These are phyloP conservation scores for Phytophthora rubi DNA, from an alignment of 352 stramenopile genomes.

Conservation along the genomic window DNA sequence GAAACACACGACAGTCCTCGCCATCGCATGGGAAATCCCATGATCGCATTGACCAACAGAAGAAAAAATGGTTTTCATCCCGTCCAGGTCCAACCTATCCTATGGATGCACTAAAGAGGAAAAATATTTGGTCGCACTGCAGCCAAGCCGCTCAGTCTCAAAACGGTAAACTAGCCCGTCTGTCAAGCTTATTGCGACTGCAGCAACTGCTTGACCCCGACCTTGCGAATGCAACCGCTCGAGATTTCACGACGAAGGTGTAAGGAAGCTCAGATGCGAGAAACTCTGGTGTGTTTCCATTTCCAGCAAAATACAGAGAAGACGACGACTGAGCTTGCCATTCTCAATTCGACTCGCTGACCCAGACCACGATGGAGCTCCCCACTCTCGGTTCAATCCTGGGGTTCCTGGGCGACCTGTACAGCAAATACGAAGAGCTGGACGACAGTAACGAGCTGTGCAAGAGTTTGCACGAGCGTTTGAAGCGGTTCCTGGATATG, in stretches of 20 bases:
- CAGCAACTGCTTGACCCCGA: neutral
- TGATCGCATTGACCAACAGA: neutral
- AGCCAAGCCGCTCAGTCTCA: neutral
- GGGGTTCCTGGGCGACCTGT: neutral
- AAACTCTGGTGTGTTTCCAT: neutral
- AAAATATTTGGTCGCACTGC: too few species aligned
- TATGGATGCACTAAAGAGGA: too few species aligned
- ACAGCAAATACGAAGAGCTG: slow-evolving; percentile 15
- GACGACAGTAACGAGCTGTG: slow-evolving; percentile 23
- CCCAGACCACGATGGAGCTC: neutral
- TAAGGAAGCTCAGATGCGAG: neutral
- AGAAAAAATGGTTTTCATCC: neutral
- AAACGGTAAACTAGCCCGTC: neutral
- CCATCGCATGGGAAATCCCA: neutral
- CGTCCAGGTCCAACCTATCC: neutral
- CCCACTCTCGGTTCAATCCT: slow-evolving; percentile 1
- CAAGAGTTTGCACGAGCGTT: slow-evolving; percentile 7
- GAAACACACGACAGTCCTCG: neutral
- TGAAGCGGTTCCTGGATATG: slow-evolving; percentile 9
- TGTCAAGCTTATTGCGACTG: too few species aligned
- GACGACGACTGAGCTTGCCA: neutral
- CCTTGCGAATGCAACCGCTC: neutral
- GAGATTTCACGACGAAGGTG: neutral
- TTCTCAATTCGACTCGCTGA: neutral
- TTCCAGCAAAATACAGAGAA: neutral